Conservation (phyloP, 164 flowering plant species). For the Nymphaea thermarum region DNA sequence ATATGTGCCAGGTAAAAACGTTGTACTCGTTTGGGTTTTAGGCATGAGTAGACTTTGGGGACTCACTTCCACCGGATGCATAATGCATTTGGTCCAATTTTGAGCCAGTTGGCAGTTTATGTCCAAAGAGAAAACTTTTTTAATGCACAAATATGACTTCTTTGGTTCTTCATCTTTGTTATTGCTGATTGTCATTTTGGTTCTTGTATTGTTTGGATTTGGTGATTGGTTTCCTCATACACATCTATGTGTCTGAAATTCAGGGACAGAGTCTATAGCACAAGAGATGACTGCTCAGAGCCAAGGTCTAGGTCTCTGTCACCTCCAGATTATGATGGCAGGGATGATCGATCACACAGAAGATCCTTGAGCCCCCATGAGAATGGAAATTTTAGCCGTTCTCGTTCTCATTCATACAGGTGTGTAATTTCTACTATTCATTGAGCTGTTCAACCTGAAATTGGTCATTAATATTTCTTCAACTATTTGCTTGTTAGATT, state of each 20-base stretch:
- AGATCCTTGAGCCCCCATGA: constrained; percentile 25
- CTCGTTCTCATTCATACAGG: constrained; percentile 38
- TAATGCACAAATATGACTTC: neutral
- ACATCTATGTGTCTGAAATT: constrained; percentile 1
- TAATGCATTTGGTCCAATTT: neutral
- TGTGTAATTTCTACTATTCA: constrained; percentile 1
- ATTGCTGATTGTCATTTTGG: neutral
- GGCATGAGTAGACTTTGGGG: constrained; percentile 5
- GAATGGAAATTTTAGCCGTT: constrained; percentile 16
- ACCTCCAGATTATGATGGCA: constrained; percentile 7
- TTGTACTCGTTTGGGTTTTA: constrained; percentile 20
- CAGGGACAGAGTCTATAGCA: constrained; percentile 29
- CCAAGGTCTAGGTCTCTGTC: constrained; percentile 9
- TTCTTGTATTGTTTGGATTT: neutral
- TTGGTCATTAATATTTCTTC: no score
- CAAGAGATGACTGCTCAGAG: constrained; percentile 23
- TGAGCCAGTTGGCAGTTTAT: neutral
- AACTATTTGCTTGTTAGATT: no score
- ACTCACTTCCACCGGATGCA: constrained; percentile 4
- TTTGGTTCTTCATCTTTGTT: neutral
- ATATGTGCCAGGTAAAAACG: constrained; percentile 53
- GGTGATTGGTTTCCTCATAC: neutral
- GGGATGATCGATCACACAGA: constrained; percentile 10
- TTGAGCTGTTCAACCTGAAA: no score
- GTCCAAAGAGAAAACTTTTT: neutral